Percentiles rank a stretch among this genome's conserved stretches.
Conservation (phyloP, 129 eudicot species). For the Tagetes erecta region DNA sequence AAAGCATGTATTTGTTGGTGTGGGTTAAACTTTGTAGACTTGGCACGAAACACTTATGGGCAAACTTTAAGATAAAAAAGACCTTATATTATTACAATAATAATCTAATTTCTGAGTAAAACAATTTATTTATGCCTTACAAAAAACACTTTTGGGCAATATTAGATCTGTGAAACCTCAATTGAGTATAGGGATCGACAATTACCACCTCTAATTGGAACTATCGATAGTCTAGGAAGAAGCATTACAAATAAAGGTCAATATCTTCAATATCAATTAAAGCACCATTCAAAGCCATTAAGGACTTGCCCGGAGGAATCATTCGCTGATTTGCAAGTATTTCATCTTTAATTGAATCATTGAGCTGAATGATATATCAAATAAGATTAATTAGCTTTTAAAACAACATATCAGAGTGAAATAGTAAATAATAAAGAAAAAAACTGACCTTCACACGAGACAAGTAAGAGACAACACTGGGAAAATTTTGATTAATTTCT, state of each 20-base stretch:
- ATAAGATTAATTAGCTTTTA: constrained; percentile 21
- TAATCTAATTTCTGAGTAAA: background rate
- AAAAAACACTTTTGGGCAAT: background rate
- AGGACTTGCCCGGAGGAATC: constrained; percentile 98
- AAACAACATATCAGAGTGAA: constrained; percentile 8
- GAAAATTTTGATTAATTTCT: constrained; percentile 94
- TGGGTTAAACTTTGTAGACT: background rate
- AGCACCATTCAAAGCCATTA: constrained; percentile 99
- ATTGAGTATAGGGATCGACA: background rate
- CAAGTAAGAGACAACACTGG: constrained; percentile 91
- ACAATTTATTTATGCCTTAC: background rate
- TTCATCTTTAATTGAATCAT: constrained; percentile 95
- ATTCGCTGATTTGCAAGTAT: constrained; percentile 92
- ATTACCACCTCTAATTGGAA: background rate
- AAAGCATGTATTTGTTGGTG: background rate
- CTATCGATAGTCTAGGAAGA: constrained; percentile 18
- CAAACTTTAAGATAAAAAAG: background rate
- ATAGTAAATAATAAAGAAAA: constrained; percentile 12
- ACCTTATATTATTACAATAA: too few species aligned
- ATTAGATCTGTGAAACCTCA: background rate
- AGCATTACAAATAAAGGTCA: constrained; percentile 85
- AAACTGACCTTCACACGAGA: constrained; percentile 87
- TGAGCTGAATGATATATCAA: constrained; percentile 53
- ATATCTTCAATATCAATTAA: constrained; percentile 85
- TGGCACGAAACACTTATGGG: background rate